phyloP scores from a whole-genome alignment of 2,329 filamentous ascomycete genomes.

The Epichloe gansuensis region DNA sequence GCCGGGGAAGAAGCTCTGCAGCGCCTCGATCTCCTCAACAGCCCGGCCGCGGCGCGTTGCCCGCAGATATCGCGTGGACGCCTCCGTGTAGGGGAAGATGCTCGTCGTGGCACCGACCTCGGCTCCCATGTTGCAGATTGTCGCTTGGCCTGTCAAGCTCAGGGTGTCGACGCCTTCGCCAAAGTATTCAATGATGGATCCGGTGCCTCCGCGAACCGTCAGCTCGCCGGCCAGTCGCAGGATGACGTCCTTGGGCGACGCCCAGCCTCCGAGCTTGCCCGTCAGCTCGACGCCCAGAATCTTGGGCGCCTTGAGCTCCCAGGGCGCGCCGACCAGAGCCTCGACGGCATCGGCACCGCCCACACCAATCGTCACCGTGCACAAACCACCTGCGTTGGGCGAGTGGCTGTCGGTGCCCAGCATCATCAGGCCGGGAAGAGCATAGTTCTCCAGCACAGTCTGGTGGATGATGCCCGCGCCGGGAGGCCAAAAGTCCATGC shows the following conservation, averaged over 20 bases:
- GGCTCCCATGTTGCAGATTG: slow-evolving; percentile 76
- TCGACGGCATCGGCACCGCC: slow-evolving; percentile 96
- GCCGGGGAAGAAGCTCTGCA: slow-evolving; percentile 33
- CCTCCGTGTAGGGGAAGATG: slow-evolving; percentile 81
- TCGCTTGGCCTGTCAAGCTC: slow-evolving; percentile 87
- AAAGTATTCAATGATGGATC: slow-evolving; percentile 88
- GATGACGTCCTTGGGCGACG: slow-evolving; percentile 91
- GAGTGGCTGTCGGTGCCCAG: slow-evolving; percentile 95
- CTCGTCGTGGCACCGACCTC: slow-evolving; percentile 95
- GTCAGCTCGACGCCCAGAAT: slow-evolving; percentile 75
- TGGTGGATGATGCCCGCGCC: slow-evolving; percentile 95
- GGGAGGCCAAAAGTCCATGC: slow-evolving; percentile 91
- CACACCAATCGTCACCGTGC: slow-evolving; percentile 90
- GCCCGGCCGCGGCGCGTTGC: slow-evolving; percentile 60
- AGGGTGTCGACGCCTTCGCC: slow-evolving; percentile 81
- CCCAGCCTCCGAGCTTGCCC: slow-evolving; percentile 79
- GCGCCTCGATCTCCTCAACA: slow-evolving; percentile 51
- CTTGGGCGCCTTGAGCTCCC: slow-evolving; percentile 93
- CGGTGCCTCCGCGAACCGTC: slow-evolving; percentile 87
- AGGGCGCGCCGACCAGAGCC: slow-evolving; percentile 87
- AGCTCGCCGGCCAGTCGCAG: slow-evolving; percentile 76
- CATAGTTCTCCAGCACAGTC: slow-evolving; percentile 95
- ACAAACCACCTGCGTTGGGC: slow-evolving; percentile 89
- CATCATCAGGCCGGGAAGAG: slow-evolving; percentile 97
- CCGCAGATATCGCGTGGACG: slow-evolving; percentile 73